A percentile compares a stretch with the other conserved stretches of the same genome.
Conservation (phyloP, 78 protist species). For the Paulinella micropora region DNA sequence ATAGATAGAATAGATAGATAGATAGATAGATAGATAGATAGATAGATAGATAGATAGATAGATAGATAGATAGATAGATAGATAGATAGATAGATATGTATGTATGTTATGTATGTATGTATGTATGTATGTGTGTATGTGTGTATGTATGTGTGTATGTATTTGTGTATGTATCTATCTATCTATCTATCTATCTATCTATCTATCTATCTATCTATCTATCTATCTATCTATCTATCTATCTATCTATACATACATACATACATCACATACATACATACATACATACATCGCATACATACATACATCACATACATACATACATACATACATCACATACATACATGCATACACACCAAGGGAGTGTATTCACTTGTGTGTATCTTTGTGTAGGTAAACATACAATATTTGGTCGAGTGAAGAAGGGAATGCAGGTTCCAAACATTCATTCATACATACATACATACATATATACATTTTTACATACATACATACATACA, state of each 20-base stretch:
- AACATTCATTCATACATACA: too few species aligned
- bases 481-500: too few species aligned
- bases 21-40: not conserved
- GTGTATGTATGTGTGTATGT: not conserved
- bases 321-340: not conserved
- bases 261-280: not conserved
- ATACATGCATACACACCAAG: not conserved
- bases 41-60: not conserved
- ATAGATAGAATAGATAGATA: not conserved
- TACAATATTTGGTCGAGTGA: conserved; percentile 12
- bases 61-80: not conserved
- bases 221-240: not conserved
- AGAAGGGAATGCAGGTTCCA: conserved; percentile 12
- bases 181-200: not conserved
- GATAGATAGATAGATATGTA: not conserved
- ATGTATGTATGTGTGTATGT: not conserved
- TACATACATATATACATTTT: too few species aligned
- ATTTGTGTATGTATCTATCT: not conserved
- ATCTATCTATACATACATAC: not conserved
- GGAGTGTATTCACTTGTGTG: not conserved
- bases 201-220: not conserved
- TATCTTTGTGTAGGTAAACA: conserved; percentile 3
- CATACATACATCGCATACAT: not conserved
- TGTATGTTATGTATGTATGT: too few species aligned
- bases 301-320: not conserved